Conservation (phyloP, 129 eudicot genomes). For the Chrysanthemum makinoi region DNA sequence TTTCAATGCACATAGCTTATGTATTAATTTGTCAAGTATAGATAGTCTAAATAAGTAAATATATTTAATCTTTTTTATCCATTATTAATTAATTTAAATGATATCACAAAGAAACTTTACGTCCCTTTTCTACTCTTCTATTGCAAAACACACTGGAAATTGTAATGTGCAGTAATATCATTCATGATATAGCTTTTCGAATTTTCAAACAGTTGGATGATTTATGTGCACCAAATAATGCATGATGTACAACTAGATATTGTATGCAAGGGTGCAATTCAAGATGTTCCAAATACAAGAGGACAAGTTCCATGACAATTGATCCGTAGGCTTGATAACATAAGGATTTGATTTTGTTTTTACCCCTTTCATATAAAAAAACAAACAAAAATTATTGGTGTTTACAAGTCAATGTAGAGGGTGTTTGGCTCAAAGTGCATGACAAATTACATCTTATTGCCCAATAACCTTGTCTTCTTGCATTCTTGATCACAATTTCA, state of each 20-base stretch:
- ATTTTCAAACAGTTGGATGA: background rate
- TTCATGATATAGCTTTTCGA: too few species aligned
- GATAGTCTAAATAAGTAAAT: too few species aligned
- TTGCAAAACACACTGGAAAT: too few species aligned
- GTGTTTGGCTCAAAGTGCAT: conserved; percentile 36
- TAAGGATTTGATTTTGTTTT: background rate
- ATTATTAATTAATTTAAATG: too few species aligned
- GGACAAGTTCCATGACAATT: conserved; percentile 24
- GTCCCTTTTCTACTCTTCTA: too few species aligned
- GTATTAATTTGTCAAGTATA: conserved; percentile 14
- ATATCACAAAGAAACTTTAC: too few species aligned
- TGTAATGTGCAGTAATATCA: too few species aligned
- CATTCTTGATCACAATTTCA: background rate
- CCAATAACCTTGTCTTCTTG: conserved; percentile 21
- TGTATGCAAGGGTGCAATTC: conserved; percentile 6
- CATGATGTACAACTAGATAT: conserved; percentile 11
- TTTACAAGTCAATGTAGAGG: conserved; percentile 35
- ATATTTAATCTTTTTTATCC: too few species aligned
- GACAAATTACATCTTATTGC: conserved; percentile 21
- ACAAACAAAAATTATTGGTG: background rate
- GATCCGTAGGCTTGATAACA: conserved; percentile 20
- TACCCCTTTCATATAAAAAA: background rate
- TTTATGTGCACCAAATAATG: background rate
- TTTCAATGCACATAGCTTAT: conserved; percentile 18
- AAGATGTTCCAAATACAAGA: conserved; percentile 28